Base-by-base conservation (phyloP, 2,329 filamentous ascomycete genomes). In the Pseudogymnoascus sp. region DNA sequence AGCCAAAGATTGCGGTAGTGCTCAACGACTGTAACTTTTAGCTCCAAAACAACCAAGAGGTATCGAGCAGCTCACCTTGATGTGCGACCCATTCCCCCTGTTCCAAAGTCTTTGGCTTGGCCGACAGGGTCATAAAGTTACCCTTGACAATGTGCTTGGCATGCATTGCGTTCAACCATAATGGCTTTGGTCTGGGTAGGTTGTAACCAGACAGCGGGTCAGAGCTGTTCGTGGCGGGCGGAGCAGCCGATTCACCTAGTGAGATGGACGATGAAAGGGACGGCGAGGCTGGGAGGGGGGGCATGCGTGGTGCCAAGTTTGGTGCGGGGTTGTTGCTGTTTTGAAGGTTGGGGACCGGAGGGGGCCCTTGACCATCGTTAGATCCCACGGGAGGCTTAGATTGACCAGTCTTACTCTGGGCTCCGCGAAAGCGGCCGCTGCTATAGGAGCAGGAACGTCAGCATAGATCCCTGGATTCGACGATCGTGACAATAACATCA, bases 31-130 rank as follows among this genome's bases (percentile, higher is more conserved):
- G 68, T 58, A 58, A 36, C 5, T 4, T 37, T 58, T 58, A 58
- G 57, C 18, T 6, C 37, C 37, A 38, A 25, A 28, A 38, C 25
- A 38, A 57, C 57, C 39, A 12, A 18, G 12, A 43, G 39, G 4
- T 28, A 18, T 37, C 28, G 30, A 37, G 20, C 22, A 50, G 70
- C 77, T 72, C 81, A 96, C 93, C 87, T 81, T 97, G 93, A 74
- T 97, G 91, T 65, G 92, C 92, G 68, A 97, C 83, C 93, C 93
- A 97, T 76, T 97, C 93, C 67, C 91, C 93, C 72, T 91, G 86
- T 70, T 97, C 93, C 50, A 97, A 90, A 61, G 94, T 92, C 78
- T 93, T 92, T 20, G 93, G 93, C 71, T 92, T 88, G 58, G 92
- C 91, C 70, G 92, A 95, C 63, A 97, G 77, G 9, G 93, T 97